Percentiles rank a stretch among this genome's conserved stretches.
These are phyloP conservation scores for Pyricularia grisea DNA, from an alignment of 2,329 filamentous ascomycete species.

Conservation along the genomic window DNA sequence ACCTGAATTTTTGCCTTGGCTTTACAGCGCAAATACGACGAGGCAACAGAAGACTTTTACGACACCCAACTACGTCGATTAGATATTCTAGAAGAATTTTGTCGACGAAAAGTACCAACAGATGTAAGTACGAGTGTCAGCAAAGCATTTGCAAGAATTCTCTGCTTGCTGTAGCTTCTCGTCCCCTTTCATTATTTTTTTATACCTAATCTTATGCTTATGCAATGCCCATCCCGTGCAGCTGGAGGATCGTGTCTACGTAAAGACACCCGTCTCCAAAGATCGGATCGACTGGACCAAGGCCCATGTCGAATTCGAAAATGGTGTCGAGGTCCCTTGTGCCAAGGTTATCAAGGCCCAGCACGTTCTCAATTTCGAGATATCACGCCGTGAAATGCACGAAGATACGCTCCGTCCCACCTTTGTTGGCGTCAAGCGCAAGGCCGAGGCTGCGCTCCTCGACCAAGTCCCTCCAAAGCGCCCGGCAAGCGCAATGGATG, in stretches of 20 bases:
- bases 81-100: conserved; percentile 33
- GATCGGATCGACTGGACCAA: conserved; percentile 2
- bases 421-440: conserved; percentile 31
- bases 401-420: conserved; percentile 5
- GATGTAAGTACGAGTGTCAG: conserved; percentile 32
- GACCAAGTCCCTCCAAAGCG: conserved; percentile 41
- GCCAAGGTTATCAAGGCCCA: conserved; percentile 12
- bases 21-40: conserved; percentile 13
- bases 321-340: conserved; percentile 22
- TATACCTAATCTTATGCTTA: conserved; percentile 6
- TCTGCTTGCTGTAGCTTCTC: background rate
- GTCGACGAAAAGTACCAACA: conserved; percentile 32
- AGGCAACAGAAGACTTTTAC: conserved; percentile 31
- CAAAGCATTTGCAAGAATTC: background rate
- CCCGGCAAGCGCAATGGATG: conserved; percentile 18
- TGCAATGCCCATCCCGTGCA: background rate
- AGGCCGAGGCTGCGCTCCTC: conserved; percentile 38
- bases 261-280: background rate
- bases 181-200: background rate
- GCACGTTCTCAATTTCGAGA: conserved; percentile 19
- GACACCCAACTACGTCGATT: conserved; percentile 36
- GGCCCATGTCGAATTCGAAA: conserved; percentile 5
- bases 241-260: conserved; percentile 1
- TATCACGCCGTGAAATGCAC: conserved; percentile 23
- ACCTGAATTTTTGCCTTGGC: background rate